Percentiles rank a stretch among this genome's conserved stretches.
Conservation (phyloP, 768 basidiomycete genomes). For the Lentinus tigrinus region DNA sequence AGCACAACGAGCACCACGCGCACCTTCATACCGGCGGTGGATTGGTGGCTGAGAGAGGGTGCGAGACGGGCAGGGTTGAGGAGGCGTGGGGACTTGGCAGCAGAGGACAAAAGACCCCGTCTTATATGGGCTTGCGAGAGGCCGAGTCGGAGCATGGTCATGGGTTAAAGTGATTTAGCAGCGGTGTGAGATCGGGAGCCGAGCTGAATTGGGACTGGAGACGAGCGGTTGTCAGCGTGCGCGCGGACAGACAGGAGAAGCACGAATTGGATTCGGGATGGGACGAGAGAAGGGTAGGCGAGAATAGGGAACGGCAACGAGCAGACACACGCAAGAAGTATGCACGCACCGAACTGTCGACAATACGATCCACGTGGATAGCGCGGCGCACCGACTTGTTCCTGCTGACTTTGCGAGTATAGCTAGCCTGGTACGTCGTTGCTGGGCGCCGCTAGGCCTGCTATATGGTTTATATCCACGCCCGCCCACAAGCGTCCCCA, state of each 20-base stretch:
- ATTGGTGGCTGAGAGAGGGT: conserved; percentile 7
- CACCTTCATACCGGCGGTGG: conserved; percentile 22
- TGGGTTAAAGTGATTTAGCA: conserved; percentile 6
- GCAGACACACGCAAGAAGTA: not conserved
- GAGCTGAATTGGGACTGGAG: conserved; percentile 5
- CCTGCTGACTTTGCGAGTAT: conserved; percentile 14
- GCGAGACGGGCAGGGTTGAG: conserved; percentile 15
- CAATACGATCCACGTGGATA: conserved; percentile 12
- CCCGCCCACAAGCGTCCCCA: not conserved
- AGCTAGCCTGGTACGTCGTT: conserved; percentile 5
- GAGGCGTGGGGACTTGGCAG: conserved; percentile 18
- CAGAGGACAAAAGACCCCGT: conserved; percentile 10
- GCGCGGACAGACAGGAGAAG: no score
- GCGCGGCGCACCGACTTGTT: conserved; percentile 16
- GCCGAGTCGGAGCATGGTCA: conserved; percentile 16
- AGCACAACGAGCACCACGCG: not conserved
- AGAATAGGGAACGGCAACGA: not conserved
- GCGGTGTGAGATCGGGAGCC: conserved; percentile 10
- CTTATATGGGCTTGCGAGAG: conserved; percentile 16
- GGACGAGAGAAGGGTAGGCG: conserved; percentile 5
- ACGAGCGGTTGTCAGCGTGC: no score
- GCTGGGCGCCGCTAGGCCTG: not conserved
- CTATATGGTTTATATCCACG: not conserved
- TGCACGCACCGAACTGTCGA: not conserved
- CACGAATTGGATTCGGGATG: no score